These are phyloP conservation scores for Ascochyta pisi DNA, from an alignment of 2,329 filamentous ascomycete species.

Conservation along the genomic window DNA sequence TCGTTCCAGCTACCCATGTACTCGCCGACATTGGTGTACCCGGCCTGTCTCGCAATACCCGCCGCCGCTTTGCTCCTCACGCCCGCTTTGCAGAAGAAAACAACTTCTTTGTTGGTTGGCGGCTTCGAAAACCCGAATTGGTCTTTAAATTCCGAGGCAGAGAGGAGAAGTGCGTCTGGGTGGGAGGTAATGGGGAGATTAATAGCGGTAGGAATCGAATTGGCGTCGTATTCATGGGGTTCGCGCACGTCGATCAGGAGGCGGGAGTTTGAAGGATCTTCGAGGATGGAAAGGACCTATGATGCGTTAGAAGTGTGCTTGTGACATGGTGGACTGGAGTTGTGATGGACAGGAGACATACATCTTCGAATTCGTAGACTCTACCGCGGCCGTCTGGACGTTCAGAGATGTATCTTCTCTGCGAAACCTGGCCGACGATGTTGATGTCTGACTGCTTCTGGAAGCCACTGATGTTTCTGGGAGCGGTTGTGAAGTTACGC, in stretches of 20 bases:
- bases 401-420: conserved; percentile 13
- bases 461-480: not conserved
- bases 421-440: conserved; percentile 4
- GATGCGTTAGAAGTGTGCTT: not conserved
- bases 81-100: conserved; percentile 95
- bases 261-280: conserved; percentile 34
- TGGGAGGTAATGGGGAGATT: conserved; percentile 81
- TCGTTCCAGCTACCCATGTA: conserved; percentile 82
- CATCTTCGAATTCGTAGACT: conserved; percentile 51
- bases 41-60: conserved; percentile 75
- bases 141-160: conserved; percentile 80
- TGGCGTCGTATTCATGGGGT: conserved; percentile 67
- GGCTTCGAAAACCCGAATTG: conserved; percentile 71
- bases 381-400: conserved; percentile 48
- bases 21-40: conserved; percentile 76
- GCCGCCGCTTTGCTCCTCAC: conserved; percentile 82
- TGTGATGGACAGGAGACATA: conserved; percentile 19
- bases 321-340: not conserved
- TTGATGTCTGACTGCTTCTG: not conserved
- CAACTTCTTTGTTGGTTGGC: conserved; percentile 30
- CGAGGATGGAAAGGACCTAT: conserved; percentile 46
- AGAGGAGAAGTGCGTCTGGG: conserved; percentile 80
- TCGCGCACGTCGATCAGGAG: conserved; percentile 71
- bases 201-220: conserved; percentile 78
- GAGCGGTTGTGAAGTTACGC: conserved; percentile 8